phyloP scores from a whole-genome alignment of 352 stramenopile genomes.

The Phytophthora crassamura region DNA sequence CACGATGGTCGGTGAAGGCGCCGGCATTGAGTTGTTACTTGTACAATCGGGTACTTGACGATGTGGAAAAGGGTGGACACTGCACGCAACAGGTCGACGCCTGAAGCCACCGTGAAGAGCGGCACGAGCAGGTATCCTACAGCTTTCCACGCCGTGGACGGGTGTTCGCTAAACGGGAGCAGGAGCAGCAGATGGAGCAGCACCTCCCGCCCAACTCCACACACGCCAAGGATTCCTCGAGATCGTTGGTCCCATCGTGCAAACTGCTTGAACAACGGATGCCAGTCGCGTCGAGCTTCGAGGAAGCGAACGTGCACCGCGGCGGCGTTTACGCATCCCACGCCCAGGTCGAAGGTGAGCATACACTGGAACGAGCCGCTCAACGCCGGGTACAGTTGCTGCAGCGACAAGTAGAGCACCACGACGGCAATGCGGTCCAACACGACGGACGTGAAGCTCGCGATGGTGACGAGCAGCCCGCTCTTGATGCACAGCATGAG shows the following conservation, averaged over 20 bases:
- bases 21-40: constrained; percentile 26
- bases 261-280: constrained; percentile 70
- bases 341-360: constrained; percentile 61
- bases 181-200: constrained; percentile 69
- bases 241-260: constrained; percentile 61
- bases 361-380: constrained; percentile 50
- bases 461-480: constrained; percentile 70
- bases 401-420: constrained; percentile 65
- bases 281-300: constrained; percentile 64
- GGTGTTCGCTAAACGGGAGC: constrained; percentile 48
- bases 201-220: constrained; percentile 65
- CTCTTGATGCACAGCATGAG: constrained; percentile 80
- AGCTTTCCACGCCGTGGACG: constrained; percentile 37
- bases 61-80: constrained; percentile 63
- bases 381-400: constrained; percentile 57
- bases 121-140: constrained; percentile 63
- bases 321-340: constrained; percentile 58
- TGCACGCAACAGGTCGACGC: constrained; percentile 62
- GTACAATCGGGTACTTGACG: constrained; percentile 48
- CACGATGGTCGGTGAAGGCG: constrained; percentile 9
- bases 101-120: constrained; percentile 61
- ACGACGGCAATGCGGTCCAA: constrained; percentile 71
- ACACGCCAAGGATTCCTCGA: constrained; percentile 47
- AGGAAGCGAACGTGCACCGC: constrained; percentile 68
- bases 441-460: constrained; percentile 72